A percentile compares a stretch with the other conserved stretches of the same genome.
Evolutionary conservation across 2,329 filamentous ascomycete genomes (phyloP).

Genomic region (Stachybotrys elegans): DNA sequence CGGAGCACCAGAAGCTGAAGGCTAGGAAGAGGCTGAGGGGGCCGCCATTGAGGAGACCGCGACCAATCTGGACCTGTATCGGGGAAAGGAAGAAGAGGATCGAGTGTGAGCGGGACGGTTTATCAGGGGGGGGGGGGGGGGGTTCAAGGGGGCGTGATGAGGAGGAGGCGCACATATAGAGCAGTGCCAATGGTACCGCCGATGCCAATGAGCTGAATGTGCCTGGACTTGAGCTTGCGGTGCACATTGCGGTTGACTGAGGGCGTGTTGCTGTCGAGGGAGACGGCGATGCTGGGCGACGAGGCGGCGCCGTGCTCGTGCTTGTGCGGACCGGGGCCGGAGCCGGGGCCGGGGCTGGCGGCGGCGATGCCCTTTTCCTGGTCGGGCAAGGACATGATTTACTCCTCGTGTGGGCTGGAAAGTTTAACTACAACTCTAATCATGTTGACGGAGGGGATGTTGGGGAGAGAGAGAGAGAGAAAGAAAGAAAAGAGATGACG

Average conservation of each 20-base stretch:
- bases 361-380: conserved; percentile 13
- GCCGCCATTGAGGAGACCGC: conserved; percentile 52
- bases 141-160: conserved; percentile 3
- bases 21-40: conserved; percentile 54
- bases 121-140: background rate
- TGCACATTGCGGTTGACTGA: conserved; percentile 29
- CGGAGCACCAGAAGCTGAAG: conserved; percentile 57
- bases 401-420: too few relatives aligned
- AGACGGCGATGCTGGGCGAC: conserved; percentile 8
- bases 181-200: conserved; percentile 61
- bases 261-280: conserved; percentile 10
- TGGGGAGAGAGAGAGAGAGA: too few relatives aligned
- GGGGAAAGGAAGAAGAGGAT: conserved; percentile 13
- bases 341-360: background rate
- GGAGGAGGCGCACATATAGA: conserved; percentile 39
- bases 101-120: background rate
- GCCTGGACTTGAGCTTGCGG: conserved; percentile 48
- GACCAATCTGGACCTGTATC: conserved; percentile 48
- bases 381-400: too few relatives aligned
- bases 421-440: too few relatives aligned
- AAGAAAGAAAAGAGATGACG: too few relatives aligned
- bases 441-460: too few relatives aligned
- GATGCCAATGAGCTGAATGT: conserved; percentile 58
- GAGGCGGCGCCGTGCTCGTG: conserved; percentile 4
- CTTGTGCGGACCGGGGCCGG: background rate